Percentiles rank a stretch among this genome's conserved stretches.
These are phyloP conservation scores for Lithospermum erythrorhizon DNA, from an alignment of 257 asterid species.

Conservation along the genomic window DNA sequence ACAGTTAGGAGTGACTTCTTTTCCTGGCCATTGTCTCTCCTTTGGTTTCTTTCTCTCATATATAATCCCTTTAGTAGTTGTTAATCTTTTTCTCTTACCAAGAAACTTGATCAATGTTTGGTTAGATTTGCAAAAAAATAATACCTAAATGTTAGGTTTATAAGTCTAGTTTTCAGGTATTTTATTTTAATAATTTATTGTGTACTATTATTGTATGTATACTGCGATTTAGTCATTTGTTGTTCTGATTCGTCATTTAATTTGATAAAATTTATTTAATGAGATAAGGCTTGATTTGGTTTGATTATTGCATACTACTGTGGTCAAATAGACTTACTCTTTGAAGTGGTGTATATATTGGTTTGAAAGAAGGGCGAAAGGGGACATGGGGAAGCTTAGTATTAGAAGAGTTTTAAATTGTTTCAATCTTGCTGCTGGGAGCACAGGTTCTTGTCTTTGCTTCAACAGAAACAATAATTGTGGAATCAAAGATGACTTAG, in stretches of 20 bases:
- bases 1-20: constrained; percentile 1
- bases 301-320: too few relatives aligned
- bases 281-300: too few relatives aligned
- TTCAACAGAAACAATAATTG: constrained; percentile 2
- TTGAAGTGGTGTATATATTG: not conserved
- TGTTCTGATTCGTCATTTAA: too few relatives aligned
- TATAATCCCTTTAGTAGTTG: constrained; percentile 10
- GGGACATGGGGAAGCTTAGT: constrained; percentile 30
- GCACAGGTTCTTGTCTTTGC: constrained; percentile 29
- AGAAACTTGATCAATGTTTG: not conserved
- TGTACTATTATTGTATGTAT: too few relatives aligned
- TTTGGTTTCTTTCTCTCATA: not conserved
- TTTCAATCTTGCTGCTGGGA: constrained; percentile 18
- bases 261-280: too few relatives aligned
- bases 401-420: constrained; percentile 29
- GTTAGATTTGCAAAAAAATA: not conserved
- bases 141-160: not conserved
- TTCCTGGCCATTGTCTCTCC: not conserved
- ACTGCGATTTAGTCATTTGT: too few relatives aligned
- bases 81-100: constrained; percentile 8
- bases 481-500: constrained; percentile 14
- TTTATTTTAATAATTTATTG: too few relatives aligned
- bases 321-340: too few relatives aligned
- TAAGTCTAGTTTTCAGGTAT: too few relatives aligned
- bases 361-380: not conserved